phyloP scores from a whole-genome alignment of 2,329 filamentous ascomycete genomes.

The Calonectria henricotiae region DNA sequence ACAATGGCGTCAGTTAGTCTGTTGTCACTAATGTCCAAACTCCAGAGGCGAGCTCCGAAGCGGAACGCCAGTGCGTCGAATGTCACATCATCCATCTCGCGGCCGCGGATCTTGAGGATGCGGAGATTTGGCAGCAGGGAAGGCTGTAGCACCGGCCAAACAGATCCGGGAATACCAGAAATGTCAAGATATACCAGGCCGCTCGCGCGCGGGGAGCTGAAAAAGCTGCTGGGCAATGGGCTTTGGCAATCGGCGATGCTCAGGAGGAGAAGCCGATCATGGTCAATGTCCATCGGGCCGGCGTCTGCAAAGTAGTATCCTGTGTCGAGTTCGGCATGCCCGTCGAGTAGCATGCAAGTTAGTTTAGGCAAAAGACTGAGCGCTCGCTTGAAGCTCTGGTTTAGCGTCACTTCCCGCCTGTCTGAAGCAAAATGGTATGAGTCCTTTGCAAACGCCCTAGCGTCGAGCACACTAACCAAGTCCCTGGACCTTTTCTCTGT shows the following conservation, averaged over 20 bases:
- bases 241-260: constrained; percentile 63
- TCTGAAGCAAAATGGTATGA: constrained; percentile 63
- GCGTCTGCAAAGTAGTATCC: constrained; percentile 54
- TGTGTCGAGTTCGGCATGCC: constrained; percentile 64
- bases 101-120: constrained; percentile 67
- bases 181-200: constrained; percentile 70
- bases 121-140: constrained; percentile 65
- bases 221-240: constrained; percentile 62
- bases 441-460: constrained; percentile 61
- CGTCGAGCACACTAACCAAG: constrained; percentile 67
- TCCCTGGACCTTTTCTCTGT: constrained; percentile 60
- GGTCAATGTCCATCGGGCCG: constrained; percentile 22
- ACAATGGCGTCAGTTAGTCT: constrained; percentile 66
- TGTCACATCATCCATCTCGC: constrained; percentile 63
- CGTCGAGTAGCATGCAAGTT: constrained; percentile 66
- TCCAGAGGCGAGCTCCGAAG: constrained; percentile 68
- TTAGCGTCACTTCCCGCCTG: constrained; percentile 56
- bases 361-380: constrained; percentile 63
- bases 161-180: constrained; percentile 66
- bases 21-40: constrained; percentile 71
- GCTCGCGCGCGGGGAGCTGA: constrained; percentile 57
- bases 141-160: constrained; percentile 57
- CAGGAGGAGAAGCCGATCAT: constrained; percentile 55
- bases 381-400: constrained; percentile 60
- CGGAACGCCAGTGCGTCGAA: constrained; percentile 54